Base-by-base conservation (phyloP, 805 yeast genomes). In the Lipomyces spencermartinsiae region DNA sequence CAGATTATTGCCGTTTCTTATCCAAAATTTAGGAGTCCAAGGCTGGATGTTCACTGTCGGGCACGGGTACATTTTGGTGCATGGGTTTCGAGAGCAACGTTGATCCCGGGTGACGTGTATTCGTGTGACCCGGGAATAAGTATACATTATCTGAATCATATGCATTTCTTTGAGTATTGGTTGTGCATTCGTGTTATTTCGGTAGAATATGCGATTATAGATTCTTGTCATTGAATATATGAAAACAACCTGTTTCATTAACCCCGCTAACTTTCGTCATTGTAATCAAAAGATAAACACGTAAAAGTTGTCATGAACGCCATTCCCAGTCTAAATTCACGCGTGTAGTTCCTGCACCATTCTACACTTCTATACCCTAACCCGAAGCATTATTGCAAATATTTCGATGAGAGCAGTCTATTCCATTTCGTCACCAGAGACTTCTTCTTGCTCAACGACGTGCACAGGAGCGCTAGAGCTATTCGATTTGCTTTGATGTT, bases 401-500 rank as follows among this genome's bases (percentile, higher is more conserved):
- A 53, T 25, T 53, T 7, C 1, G 25, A n/a, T 5, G 29, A 6
- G 54, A 0, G 19, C 22, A 49, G 0, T 16, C 49, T 62, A 33
- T 33, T 80, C 83, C 43, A 80, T 85, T 1, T 85, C 82, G 14
- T 75, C 82, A 71, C 85, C 89, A 19, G 91, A 89, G 70, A 61
- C 83, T 82, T n/a, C 78, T 80, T 61, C 56, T 14, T 89, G 80
- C 6, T 80, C 81, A 0, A 87, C 87, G 39, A 77, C 80, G 31
- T 76, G 73, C 25, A 76, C 78, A 29, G 73, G 67, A 4, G 68
- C 68, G 35, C 76, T 75, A 43, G 78, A 75, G 78, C 77, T 87
- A 85, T 68, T 65, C 10, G 62, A 62, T 46, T 84, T 88, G 59
- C 82, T 82, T 66, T 81, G 80, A 87, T 89, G 94, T 51, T 78